Percentiles rank a stretch among this genome's conserved stretches.
These are phyloP conservation scores for Leccinum uliginosum DNA, from an alignment of 768 basidiomycete species.

Conservation along the genomic window DNA sequence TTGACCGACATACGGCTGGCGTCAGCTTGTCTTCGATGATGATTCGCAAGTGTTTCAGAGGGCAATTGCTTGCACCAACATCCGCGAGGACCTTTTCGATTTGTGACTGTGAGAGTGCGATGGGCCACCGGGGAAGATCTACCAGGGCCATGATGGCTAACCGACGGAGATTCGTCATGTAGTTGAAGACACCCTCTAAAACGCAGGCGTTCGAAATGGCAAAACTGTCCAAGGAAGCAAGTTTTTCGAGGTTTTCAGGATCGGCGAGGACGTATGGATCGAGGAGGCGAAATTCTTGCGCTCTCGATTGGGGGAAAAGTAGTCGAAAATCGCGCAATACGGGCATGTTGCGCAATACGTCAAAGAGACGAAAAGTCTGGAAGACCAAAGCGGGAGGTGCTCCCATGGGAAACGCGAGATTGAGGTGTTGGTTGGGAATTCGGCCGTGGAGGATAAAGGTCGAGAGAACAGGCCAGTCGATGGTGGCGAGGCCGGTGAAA, in stretches of 20 bases:
- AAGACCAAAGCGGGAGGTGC: not conserved
- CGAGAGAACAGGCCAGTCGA: slow-evolving; percentile 28
- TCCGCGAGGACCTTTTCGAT: slow-evolving; percentile 28
- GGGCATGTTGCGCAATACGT: slow-evolving; percentile 30
- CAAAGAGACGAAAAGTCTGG: slow-evolving; percentile 20
- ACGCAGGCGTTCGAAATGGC: slow-evolving; percentile 34
- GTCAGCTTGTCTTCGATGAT: slow-evolving; percentile 35
- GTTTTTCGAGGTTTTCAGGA: slow-evolving; percentile 22
- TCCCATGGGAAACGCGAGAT: slow-evolving; percentile 15
- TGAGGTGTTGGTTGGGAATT: slow-evolving; percentile 15
- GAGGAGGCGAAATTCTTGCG: slow-evolving; percentile 26
- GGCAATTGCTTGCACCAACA: slow-evolving; percentile 29
- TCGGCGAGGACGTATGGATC: slow-evolving; percentile 19
- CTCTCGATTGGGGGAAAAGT: slow-evolving; percentile 28
- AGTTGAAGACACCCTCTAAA: slow-evolving; percentile 27
- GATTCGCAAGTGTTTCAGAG: slow-evolving; percentile 31
- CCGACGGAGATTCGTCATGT: slow-evolving; percentile 27
- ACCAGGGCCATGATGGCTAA: slow-evolving; percentile 31
- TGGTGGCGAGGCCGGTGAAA: slow-evolving; percentile 25
- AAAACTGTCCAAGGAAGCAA: slow-evolving; percentile 32
- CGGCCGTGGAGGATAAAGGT: slow-evolving; percentile 32
- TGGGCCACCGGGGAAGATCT: slow-evolving; percentile 35
- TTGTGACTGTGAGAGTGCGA: slow-evolving; percentile 32
- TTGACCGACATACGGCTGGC: slow-evolving; percentile 26
- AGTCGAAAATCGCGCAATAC: slow-evolving; percentile 27